Evolutionary conservation across 1,284 basidiomycete species (phyloP), one percentile per base, ranked within the genome.

Genomic region (Paramarasmius palmivorus): DNA sequence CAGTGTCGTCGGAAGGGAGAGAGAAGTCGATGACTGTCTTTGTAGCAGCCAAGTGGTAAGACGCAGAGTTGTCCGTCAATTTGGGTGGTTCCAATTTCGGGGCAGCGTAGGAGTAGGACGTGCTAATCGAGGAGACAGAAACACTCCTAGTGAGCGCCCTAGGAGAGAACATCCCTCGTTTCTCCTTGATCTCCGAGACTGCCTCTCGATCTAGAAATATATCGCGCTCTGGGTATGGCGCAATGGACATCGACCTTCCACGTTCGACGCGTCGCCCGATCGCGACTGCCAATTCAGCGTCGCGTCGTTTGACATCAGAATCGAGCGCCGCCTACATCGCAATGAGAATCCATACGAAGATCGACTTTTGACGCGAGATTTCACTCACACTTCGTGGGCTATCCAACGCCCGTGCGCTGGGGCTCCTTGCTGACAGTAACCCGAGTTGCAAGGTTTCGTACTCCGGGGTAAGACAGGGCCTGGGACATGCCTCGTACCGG

Each of bases 1-100:
- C 36, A 26, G 34, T 44, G 34, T 34, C n/a, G 20, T 22, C 39
- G 12, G 41, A n/a, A 17, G 67, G 56, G 26, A 68, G 62, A 25
- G 64, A 64, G 58, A 73, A 79, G 55, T 79, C 76, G 52, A 80
- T 68, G 12, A 65, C 65, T 19, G 71, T 61, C 55, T 70, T 74
- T 5, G 71, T 69, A 42, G 70, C 70, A 29, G 68, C 68, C 35
- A 75, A 62, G 57, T 65, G 60, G 49, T 72, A 61, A 55, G 68
- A 71, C 9, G 73, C 71, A n/a, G 74, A 76, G 20, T 62, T 63
- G 41, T 66, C 65, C 17, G 68, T 62, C 53, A 66, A 65, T 8
- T 44, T 55, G 36, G 66, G 61, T 22, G 65, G 60, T 4, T 61
- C 54, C n/a, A 65, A 59, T 32, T 32, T 32, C n/a, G 41, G 41